Evolutionary conservation across 2,329 filamentous ascomycete species (phyloP).

Genomic region (Claviceps purpurea): DNA sequence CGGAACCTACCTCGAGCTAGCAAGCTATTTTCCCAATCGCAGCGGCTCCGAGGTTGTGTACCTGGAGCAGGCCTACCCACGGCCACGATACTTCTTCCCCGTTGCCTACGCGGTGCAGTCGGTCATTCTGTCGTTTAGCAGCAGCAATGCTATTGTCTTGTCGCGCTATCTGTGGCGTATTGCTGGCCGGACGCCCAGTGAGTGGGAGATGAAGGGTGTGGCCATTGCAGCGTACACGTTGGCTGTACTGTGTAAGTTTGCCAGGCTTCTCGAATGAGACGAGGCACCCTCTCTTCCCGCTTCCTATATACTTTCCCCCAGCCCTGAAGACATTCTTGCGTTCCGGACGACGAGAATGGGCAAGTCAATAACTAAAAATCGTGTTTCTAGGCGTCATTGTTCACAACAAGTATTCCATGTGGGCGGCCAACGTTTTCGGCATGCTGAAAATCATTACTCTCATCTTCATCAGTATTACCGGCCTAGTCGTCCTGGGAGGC

Average conservation of each 20-base stretch:
- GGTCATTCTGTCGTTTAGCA: constrained; percentile 51
- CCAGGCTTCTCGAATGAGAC: not conserved
- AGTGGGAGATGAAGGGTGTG: constrained; percentile 56
- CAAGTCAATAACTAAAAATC: not conserved
- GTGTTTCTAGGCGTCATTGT: constrained; percentile 23
- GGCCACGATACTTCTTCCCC: constrained; percentile 50
- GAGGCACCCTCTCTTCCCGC: not conserved
- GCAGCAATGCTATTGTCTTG: constrained; percentile 51
- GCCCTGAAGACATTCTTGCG: too few relatives aligned
- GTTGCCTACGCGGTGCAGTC: constrained; percentile 51
- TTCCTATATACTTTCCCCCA: too few relatives aligned
- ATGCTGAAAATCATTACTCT: constrained; percentile 47
- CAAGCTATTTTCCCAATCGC: constrained; percentile 52
- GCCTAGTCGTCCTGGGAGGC: constrained; percentile 43
- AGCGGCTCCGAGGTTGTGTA: constrained; percentile 55
- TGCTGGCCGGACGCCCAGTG: constrained; percentile 31
- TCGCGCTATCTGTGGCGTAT: constrained; percentile 50
- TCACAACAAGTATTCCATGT: constrained; percentile 44
- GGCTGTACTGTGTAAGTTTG: constrained; percentile 36
- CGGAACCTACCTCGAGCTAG: constrained; percentile 48
- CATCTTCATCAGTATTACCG: constrained; percentile 48
- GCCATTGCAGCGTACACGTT: constrained; percentile 50
- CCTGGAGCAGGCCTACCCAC: constrained; percentile 53
- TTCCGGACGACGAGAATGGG: too few relatives aligned
- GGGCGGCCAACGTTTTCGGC: constrained; percentile 42